Base-by-base conservation (phyloP, 306 rosid genomes). In the Dalbergia oliveri region DNA sequence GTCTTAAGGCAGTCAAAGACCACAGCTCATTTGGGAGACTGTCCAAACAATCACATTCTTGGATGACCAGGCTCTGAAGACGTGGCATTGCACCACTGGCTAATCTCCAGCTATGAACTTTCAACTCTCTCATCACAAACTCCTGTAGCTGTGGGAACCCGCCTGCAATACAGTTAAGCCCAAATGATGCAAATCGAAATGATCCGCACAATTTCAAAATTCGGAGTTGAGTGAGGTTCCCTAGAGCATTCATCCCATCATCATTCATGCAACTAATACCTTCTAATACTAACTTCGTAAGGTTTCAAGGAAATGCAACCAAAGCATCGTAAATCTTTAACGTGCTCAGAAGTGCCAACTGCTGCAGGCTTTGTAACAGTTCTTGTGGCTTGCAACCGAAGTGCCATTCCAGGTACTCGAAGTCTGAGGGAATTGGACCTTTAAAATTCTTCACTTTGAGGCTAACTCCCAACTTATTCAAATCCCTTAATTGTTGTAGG, bases 21-120 rank as follows among this genome's bases (percentile, higher is more conserved):
- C 79, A 72, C 3, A 80, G 8, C n/a, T 80, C 84, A 73, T 49
- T 35, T 62, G 84, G 79, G 19, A 80, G 67, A 58, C 5, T 12
- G 43, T 11, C 31, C 66, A 70, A 71, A 2, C 0, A 2, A 9
- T 0, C 0, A n/a, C 73, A 39, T 0, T 0, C 0, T 0, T 4
- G 4, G 23, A 62, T 53, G 19, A 5, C 11, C 1, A 72, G 2
- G 9, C 2, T 9, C 3, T 79, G 37, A n/a, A 79, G 83, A 19
- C 23, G 21, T 39, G 66, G 35, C 78, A 79, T 72, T 19, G 73
- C 76, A 62, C 66, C 73, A 10, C 62, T 79, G 11, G 37, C 57
- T 72, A 79, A 16, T 62, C 47, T 72, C 83, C 78, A 80, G 23
- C 16, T 79, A 44, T 1, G 53, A 4, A 69, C 47, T 0, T n/a